A percentile compares a stretch with the other conserved stretches of the same genome.
Conservation (phyloP, 2,329 filamentous ascomycete species). For the Fusarium solani-melongenae region DNA sequence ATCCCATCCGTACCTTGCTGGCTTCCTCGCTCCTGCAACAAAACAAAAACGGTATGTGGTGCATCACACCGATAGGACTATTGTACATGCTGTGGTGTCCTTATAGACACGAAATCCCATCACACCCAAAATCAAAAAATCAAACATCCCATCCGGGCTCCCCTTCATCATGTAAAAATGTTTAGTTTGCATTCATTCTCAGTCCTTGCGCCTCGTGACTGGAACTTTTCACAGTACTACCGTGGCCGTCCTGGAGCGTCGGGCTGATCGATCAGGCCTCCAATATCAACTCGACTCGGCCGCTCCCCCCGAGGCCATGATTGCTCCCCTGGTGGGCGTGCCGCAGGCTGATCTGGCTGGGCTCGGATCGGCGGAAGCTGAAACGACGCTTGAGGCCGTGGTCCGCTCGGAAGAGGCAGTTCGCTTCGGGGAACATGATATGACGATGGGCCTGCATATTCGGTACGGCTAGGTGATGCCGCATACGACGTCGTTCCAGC, state of each 20-base stretch:
- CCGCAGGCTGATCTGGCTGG: constrained; percentile 45
- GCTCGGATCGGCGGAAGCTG: constrained; percentile 63
- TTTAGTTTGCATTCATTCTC: background rate
- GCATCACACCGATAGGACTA: constrained; percentile 18
- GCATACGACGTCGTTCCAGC: constrained; percentile 51
- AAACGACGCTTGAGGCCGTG: constrained; percentile 50
- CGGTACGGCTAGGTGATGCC: constrained; percentile 56
- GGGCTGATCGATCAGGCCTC: constrained; percentile 69
- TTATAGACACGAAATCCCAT: constrained; percentile 4
- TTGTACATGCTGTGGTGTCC: constrained; percentile 10
- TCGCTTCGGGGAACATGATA: constrained; percentile 68
- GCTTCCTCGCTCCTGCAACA: constrained; percentile 12
- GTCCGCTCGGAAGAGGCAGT: constrained; percentile 49
- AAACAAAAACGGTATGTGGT: constrained; percentile 15
- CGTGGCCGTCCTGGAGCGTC: constrained; percentile 50
- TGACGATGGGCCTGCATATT: constrained; percentile 58
- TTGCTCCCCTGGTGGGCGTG: constrained; percentile 25
- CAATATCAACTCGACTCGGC: constrained; percentile 67
- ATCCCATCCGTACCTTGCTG: constrained; percentile 7
- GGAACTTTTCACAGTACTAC: constrained; percentile 28
- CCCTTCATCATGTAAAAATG: background rate
- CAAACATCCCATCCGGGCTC: constrained; percentile 8
- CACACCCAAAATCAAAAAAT: constrained; percentile 29
- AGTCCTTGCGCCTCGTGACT: constrained; percentile 36
- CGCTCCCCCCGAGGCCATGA: constrained; percentile 61